Conservation (phyloP, 225 moss, liverwort and hornwort species). For the Marchantia polymorpha region DNA sequence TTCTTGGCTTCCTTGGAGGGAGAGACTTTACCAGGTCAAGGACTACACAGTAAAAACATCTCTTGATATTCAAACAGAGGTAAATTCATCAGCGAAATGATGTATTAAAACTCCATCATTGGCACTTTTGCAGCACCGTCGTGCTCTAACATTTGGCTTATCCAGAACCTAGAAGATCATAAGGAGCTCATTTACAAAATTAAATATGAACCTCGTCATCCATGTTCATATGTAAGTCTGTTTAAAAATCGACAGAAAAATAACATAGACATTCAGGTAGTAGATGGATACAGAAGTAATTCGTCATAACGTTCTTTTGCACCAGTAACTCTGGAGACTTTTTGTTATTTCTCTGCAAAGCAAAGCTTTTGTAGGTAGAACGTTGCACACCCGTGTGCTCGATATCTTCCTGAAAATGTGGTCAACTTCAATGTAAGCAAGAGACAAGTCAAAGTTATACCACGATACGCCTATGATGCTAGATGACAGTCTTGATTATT, state of each 20-base stretch:
- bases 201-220: too few relatives aligned
- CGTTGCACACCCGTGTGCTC: constrained; percentile 1
- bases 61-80: background rate
- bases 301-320: constrained; percentile 55
- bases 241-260: too few relatives aligned
- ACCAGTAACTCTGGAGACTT: constrained; percentile 37
- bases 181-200: too few relatives aligned
- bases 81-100: background rate
- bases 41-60: background rate
- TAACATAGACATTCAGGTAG: background rate
- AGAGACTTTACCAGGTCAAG: constrained; percentile 50
- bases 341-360: constrained; percentile 11
- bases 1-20: constrained; percentile 44
- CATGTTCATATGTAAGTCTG: too few relatives aligned
- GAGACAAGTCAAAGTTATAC: background rate
- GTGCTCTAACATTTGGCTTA: too few relatives aligned
- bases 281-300: constrained; percentile 80
- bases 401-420: constrained; percentile 10
- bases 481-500: background rate
- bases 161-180: background rate
- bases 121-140: too few relatives aligned
- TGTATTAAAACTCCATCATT: too few relatives aligned
- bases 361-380: constrained; percentile 12
- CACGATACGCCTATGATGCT: background rate
- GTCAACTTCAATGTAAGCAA: background rate